A percentile compares a stretch with the other conserved stretches of the same genome.
Conservation (phyloP, 768 basidiomycete species). For the Russula abietina region DNA sequence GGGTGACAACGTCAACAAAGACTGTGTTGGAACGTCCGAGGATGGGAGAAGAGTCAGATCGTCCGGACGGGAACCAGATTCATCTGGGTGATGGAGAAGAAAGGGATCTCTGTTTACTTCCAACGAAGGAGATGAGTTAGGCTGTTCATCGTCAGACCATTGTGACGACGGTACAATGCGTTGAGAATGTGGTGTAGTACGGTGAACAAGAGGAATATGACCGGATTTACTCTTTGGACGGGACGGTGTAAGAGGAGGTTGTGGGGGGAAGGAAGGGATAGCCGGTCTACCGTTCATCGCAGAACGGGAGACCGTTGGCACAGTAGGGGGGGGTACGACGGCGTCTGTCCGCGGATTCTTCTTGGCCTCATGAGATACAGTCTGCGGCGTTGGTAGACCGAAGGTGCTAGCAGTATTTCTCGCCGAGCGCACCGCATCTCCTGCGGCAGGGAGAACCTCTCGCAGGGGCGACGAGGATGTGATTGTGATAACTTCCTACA, state of each 20-base stretch:
- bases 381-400: slow-evolving; percentile 8
- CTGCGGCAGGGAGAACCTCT: neutral
- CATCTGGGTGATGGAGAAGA: neutral
- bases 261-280: neutral
- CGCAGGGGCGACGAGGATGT: neutral
- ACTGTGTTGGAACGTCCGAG: neutral
- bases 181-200: slow-evolving; percentile 17
- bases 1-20: neutral
- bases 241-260: slow-evolving; percentile 10
- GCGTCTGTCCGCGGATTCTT: neutral
- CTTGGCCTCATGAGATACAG: neutral
- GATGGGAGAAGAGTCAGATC: neutral
- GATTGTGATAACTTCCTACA: neutral
- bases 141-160: slow-evolving; percentile 14
- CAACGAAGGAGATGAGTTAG: neutral
- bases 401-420: neutral
- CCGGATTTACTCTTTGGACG: neutral
- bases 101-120: neutral
- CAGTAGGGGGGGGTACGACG: neutral
- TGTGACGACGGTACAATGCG: slow-evolving; percentile 21
- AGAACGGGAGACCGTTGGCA: neutral
- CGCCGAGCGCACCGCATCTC: neutral
- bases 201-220: neutral
- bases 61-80: neutral
- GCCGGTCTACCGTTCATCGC: neutral